phyloP scores from a whole-genome alignment of 352 stramenopile species.

The Phytophthora litchii region DNA sequence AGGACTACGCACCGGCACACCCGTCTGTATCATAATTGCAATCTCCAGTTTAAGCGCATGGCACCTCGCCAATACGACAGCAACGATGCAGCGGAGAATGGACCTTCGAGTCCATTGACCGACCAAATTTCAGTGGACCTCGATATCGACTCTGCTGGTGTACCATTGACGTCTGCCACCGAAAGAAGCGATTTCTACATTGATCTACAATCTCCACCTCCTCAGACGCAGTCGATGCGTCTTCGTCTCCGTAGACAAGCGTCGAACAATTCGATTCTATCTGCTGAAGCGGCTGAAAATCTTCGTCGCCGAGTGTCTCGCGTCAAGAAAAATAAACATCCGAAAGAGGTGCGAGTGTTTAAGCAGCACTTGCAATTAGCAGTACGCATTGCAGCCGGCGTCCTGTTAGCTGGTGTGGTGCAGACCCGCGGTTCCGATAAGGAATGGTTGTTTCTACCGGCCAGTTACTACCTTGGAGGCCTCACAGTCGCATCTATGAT shows the following conservation, averaged over 20 bases:
- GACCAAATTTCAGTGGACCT: constrained; percentile 30
- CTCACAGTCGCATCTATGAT: constrained; percentile 71
- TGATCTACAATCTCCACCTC: constrained; percentile 31
- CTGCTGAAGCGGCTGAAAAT: constrained; percentile 19
- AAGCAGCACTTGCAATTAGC: constrained; percentile 48
- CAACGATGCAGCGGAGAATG: constrained; percentile 10
- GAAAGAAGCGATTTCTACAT: constrained; percentile 32
- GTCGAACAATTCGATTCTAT: constrained; percentile 20
- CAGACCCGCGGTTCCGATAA: constrained; percentile 50
- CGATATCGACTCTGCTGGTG: constrained; percentile 20
- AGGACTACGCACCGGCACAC: not conserved
- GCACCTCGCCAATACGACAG: constrained; percentile 16
- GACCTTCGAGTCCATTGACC: constrained; percentile 11
- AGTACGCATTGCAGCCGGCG: constrained; percentile 61
- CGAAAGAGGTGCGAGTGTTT: constrained; percentile 45
- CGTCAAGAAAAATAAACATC: constrained; percentile 56
- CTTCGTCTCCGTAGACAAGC: constrained; percentile 43
- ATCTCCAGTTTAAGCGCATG: constrained; percentile 14
- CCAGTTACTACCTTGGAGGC: constrained; percentile 72
- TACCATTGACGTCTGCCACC: constrained; percentile 26
- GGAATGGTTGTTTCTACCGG: constrained; percentile 66
- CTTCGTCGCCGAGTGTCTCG: constrained; percentile 33
- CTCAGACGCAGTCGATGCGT: constrained; percentile 46
- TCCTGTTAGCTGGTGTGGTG: constrained; percentile 59
- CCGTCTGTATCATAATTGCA: constrained; percentile 12